These are phyloP conservation scores for Boletales sp. DNA, from an alignment of 768 basidiomycete genomes.

Conservation along the genomic window DNA sequence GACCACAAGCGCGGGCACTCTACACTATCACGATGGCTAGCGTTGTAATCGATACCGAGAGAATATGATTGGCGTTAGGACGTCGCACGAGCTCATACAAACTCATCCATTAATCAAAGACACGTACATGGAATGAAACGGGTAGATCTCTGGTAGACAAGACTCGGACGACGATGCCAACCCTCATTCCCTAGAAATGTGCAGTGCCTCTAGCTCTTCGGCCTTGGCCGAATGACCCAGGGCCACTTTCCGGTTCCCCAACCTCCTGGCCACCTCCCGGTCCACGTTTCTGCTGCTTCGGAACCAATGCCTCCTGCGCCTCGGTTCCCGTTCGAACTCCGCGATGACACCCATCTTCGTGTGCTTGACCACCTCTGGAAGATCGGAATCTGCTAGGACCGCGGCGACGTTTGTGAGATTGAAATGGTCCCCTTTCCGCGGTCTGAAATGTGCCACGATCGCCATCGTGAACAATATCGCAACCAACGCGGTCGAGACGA, in stretches of 20 bases:
- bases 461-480: constrained; percentile 2
- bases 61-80: no score
- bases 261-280: not conserved
- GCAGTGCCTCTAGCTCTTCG: constrained; percentile 3
- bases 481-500: constrained; percentile 5
- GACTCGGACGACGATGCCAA: no score
- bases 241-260: constrained; percentile 6
- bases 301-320: not conserved
- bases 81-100: no score
- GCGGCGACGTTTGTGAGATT: constrained; percentile 12
- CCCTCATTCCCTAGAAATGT: not conserved
- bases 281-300: not conserved
- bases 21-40: no score
- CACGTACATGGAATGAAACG: no score
- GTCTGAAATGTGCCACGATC: constrained; percentile 4
- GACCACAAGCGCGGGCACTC: no score
- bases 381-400: constrained; percentile 7
- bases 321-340: not conserved
- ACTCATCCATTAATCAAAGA: no score
- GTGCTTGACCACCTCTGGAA: constrained; percentile 3
- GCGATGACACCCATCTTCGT: not conserved
- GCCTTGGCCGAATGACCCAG: not conserved
- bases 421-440: constrained; percentile 9
- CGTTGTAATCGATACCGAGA: no score
- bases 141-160: no score